A percentile compares a stretch with the other conserved stretches of the same genome.
Evolutionary conservation across 768 basidiomycete genomes (phyloP).

Genomic region (Lactarius deliciosus): DNA sequence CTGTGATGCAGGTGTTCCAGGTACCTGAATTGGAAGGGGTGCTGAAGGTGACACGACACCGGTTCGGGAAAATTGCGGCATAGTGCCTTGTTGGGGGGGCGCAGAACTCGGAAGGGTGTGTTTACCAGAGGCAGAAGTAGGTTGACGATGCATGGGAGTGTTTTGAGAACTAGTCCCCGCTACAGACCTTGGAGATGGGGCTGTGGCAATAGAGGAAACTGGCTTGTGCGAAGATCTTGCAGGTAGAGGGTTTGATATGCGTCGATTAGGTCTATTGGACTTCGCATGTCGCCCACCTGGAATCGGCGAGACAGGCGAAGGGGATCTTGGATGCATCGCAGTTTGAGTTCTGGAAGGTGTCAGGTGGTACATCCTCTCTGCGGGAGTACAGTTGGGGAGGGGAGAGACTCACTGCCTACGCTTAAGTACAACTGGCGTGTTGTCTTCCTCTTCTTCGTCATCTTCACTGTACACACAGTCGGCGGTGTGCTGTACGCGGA

Average conservation of each 20-base stretch:
- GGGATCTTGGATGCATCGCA: neutral
- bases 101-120: neutral
- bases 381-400: neutral
- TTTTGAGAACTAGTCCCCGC: neutral
- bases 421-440: neutral
- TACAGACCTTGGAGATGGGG: neutral
- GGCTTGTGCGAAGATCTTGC: neutral
- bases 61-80: neutral
- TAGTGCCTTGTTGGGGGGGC: conserved; percentile 10
- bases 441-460: conserved; percentile 17
- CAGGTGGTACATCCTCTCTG: neutral
- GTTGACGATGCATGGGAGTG: neutral
- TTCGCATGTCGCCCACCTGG: conserved; percentile 5
- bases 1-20: conserved; percentile 2
- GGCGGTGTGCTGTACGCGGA: conserved; percentile 26
- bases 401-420: conserved; percentile 2
- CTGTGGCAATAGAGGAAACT: neutral
- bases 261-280: neutral
- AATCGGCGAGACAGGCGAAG: conserved; percentile 1
- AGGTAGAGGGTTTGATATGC: neutral
- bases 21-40: neutral
- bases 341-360: neutral
- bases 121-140: neutral
- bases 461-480: conserved; percentile 27
- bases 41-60: neutral